Base-by-base conservation (phyloP, 805 yeast species). In the Hanseniaspora clermontiae region DNA sequence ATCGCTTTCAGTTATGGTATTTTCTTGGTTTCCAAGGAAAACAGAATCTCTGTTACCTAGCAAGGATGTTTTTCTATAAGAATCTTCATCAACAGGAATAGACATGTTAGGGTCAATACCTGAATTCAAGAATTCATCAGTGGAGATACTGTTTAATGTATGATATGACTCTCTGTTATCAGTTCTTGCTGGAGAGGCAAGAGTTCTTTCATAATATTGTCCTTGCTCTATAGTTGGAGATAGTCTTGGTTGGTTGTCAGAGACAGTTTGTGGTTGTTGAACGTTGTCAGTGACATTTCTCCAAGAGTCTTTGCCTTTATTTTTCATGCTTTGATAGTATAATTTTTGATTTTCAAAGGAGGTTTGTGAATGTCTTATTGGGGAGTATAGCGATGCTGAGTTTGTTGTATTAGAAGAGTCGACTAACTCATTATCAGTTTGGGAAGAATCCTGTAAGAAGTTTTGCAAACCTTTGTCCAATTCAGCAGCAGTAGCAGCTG, bases 111-210 rank as follows among this genome's bases (percentile, higher is more conserved):
- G 46, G 10, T 51, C 31, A 15, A 57, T 15, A 17, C 43, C 51
- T 40, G 89, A 87, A 5, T 87, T 84, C 64, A 88, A 76, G 49
- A 89, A 76, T 65, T 87, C 91, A 51, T 83, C 87, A 0, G 96
- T 87, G 36, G 90, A 82, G 37, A 90, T 90, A 0, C 96, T 88
- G 31, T 88, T 89, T 57, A 84, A 64, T 0, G 96, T 86, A 40
- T 77, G 78, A 57, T 80, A 74, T 10, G 95, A 83, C 38, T 78
- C 81, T 66, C 91, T 78, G 48, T 78, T 57, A 29, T 60, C 60
- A 32, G 47, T 46, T 46, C 36, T 46, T 14, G 49, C 56, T 42
- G 36, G 27, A 12, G 34, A 15, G 10, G 34, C n/a, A 15, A 9
- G 17, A 29, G 27, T 73, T 60, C 74, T 36, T 72, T 73, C 75